Percentiles rank a stretch among this genome's conserved stretches.
Conservation (phyloP, 331 rosid genomes). For the Saraca asoca region DNA sequence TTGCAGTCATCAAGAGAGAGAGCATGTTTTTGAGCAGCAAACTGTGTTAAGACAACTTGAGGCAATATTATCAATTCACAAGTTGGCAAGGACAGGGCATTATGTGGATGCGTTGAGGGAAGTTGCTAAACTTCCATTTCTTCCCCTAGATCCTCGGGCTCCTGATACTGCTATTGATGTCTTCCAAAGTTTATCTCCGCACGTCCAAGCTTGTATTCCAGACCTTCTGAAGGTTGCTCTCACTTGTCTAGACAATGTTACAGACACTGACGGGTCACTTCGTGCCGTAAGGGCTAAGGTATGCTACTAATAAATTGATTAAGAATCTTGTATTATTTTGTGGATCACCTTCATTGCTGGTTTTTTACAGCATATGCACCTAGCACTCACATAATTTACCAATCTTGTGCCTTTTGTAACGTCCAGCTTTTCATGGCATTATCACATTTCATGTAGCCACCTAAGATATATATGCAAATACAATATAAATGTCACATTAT, state of each 20-base stretch:
- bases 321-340: conserved; percentile 23
- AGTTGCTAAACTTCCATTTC: conserved; percentile 87
- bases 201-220: conserved; percentile 93
- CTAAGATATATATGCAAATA: not conserved
- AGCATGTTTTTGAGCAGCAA: conserved; percentile 76
- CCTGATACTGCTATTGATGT: conserved; percentile 64
- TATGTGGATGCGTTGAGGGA: conserved; percentile 82
- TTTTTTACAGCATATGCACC: too few species aligned
- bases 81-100: conserved; percentile 76
- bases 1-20: conserved; percentile 90
- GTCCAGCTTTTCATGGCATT: too few species aligned
- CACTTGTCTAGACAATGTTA: conserved; percentile 78
- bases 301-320: conserved; percentile 11
- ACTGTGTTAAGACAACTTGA: conserved; percentile 91
- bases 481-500: not conserved
- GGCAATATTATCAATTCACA: conserved; percentile 80
- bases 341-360: conserved; percentile 16
- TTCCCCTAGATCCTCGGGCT: conserved; percentile 85
- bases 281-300: conserved; percentile 98
- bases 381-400: too few species aligned
- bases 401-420: too few species aligned
- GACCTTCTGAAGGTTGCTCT: conserved; percentile 90
- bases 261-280: conserved; percentile 86
- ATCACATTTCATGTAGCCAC: too few species aligned
- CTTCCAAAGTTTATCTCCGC: conserved; percentile 74